These are phyloP conservation scores for Jamesozyma spencerorum DNA, from an alignment of 805 yeast genomes.

Conservation along the genomic window DNA sequence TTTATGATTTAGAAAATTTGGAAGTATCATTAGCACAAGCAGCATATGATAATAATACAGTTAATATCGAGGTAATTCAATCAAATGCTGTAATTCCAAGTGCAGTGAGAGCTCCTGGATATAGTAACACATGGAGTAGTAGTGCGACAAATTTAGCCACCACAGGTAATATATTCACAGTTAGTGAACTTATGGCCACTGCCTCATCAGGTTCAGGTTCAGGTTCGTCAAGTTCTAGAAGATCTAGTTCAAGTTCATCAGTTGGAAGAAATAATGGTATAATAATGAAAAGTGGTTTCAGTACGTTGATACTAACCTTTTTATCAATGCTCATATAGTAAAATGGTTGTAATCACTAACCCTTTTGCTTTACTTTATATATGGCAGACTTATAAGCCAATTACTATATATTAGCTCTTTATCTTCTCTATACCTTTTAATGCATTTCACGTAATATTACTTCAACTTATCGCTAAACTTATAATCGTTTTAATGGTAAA, in stretches of 20 bases:
- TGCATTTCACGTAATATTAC: too few relatives aligned
- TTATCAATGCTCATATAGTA: too few relatives aligned
- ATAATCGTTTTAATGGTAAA: too few relatives aligned
- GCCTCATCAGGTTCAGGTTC: conserved; percentile 2
- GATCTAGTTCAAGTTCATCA: neutral
- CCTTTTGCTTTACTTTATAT: too few relatives aligned
- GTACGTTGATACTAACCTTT: too few relatives aligned
- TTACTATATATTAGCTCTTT: too few relatives aligned
- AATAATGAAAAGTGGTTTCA: too few relatives aligned
- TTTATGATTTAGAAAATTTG: conserved; percentile 52
- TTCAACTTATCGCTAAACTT: neutral
- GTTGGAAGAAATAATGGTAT: neutral
- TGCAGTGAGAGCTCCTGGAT: conserved; percentile 40
- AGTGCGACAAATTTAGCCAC: conserved; percentile 12
- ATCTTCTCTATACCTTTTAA: too few relatives aligned
- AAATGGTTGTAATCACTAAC: too few relatives aligned
- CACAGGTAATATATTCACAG: conserved; percentile 25
- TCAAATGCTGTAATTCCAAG: conserved; percentile 33
- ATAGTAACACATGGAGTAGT: conserved; percentile 36
- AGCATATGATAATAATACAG: conserved; percentile 2
- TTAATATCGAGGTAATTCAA: conserved; percentile 19
- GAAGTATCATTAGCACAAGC: conserved; percentile 51
- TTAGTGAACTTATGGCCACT: neutral
- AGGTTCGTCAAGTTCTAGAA: neutral
- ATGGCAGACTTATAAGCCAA: too few relatives aligned